These are phyloP conservation scores for Scenedesmus sp. DNA, from an alignment of 163 green algal genomes.

Conservation along the genomic window DNA sequence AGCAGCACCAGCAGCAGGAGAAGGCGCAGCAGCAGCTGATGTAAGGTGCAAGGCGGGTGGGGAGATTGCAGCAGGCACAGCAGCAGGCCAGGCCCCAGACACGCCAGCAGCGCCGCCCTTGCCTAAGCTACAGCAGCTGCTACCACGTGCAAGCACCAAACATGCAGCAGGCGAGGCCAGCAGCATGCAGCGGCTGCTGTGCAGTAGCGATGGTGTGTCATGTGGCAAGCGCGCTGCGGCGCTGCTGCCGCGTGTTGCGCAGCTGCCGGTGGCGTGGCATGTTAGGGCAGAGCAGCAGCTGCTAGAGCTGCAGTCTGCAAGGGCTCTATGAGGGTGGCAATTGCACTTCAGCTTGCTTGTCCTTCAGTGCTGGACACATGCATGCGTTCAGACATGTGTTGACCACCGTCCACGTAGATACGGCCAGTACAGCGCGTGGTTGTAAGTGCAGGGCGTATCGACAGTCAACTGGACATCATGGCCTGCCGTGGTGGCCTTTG, in stretches of 20 bases:
- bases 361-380: too few relatives aligned
- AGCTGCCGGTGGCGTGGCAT: constrained; percentile 17
- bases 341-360: too few relatives aligned
- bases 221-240: constrained; percentile 14
- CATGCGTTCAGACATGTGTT: too few relatives aligned
- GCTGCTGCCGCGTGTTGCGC: constrained; percentile 24
- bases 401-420: too few relatives aligned
- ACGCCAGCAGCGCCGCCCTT: neutral
- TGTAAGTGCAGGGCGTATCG: too few relatives aligned
- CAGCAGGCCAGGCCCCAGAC: neutral
- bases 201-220: neutral
- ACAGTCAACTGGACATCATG: too few relatives aligned
- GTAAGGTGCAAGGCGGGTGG: neutral
- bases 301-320: neutral
- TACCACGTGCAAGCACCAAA: neutral
- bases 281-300: constrained; percentile 29
- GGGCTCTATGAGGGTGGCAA: neutral
- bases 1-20: constrained; percentile 7
- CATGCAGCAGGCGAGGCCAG: neutral
- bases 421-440: too few relatives aligned
- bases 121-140: neutral
- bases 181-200: constrained; percentile 13
- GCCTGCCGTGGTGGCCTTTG: too few relatives aligned
- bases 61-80: neutral
- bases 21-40: neutral